Conservation (phyloP, 2,329 filamentous ascomycete species). For the Chaetomium olivaceum region DNA sequence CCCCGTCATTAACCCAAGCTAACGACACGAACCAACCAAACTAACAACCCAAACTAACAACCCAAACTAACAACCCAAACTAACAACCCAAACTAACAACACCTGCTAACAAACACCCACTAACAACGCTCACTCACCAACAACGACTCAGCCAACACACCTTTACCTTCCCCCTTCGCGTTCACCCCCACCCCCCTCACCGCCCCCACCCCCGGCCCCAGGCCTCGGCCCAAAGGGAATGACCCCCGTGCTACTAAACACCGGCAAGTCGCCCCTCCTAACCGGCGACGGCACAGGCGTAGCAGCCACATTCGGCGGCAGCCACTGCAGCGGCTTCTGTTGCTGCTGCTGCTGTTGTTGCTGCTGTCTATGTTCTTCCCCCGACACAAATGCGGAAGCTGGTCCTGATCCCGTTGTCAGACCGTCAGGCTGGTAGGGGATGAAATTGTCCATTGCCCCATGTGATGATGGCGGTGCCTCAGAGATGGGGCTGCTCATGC, state of each 20-base stretch:
- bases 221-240: constrained; percentile 48
- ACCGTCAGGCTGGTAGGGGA: constrained; percentile 58
- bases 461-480: not conserved
- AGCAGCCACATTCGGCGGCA: constrained; percentile 49
- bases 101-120: not conserved
- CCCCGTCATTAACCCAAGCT: not conserved
- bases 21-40: not conserved
- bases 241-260: constrained; percentile 46
- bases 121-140: not conserved
- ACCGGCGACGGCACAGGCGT: constrained; percentile 33
- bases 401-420: constrained; percentile 37
- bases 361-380: constrained; percentile 28
- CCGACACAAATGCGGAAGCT: constrained; percentile 31
- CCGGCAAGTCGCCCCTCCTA: constrained; percentile 43
- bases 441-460: constrained; percentile 46
- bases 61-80: not conserved
- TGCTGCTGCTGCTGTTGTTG: constrained; percentile 15
- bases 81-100: not conserved
- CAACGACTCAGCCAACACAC: not conserved
- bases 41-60: not conserved
- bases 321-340: constrained; percentile 48
- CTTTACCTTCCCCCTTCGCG: not conserved
- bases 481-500: constrained; percentile 17
- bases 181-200: not conserved
- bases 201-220: not conserved